Percentiles rank a stretch among this genome's conserved stretches.
Conservation (phyloP, 2,329 filamentous ascomycete species). For the Beauveria caledonica region DNA sequence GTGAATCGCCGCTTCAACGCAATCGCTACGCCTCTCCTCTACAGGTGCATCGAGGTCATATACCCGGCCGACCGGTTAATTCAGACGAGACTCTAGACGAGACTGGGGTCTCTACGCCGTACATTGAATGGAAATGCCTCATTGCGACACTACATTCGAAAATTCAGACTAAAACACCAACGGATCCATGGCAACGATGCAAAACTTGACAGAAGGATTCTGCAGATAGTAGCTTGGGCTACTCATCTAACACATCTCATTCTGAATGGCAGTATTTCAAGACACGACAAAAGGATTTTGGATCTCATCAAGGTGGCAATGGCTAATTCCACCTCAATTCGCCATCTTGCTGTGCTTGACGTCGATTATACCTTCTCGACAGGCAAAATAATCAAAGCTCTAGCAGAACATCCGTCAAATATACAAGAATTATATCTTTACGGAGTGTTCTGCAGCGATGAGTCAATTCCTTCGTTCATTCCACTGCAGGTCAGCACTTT, state of each 20-base stretch:
- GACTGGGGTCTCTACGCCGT: no score
- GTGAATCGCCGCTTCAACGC: not conserved
- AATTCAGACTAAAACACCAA: no score
- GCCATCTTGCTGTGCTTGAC: not conserved
- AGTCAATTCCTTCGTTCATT: no score
- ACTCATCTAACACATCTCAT: not conserved
- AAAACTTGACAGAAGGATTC: no score
- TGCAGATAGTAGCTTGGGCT: not conserved
- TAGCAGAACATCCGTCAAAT: not conserved
- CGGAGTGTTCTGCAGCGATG: no score
- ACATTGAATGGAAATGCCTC: no score
- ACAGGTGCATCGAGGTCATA: not conserved
- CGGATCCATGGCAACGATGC: accelerated
- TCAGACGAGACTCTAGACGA: no score
- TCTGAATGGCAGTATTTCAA: not conserved
- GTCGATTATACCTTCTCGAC: accelerated
- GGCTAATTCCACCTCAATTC: not conserved
- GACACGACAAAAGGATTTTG: accelerated
- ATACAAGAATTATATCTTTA: not conserved
- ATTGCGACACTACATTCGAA: no score
- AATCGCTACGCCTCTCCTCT: not conserved
- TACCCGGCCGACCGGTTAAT: accelerated
- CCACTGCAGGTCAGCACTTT: no score
- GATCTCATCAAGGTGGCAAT: not conserved
- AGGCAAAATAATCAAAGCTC: not conserved